Evolutionary conservation across 768 basidiomycete genomes (phyloP).

Genomic region (Cubamyces lactineus): DNA sequence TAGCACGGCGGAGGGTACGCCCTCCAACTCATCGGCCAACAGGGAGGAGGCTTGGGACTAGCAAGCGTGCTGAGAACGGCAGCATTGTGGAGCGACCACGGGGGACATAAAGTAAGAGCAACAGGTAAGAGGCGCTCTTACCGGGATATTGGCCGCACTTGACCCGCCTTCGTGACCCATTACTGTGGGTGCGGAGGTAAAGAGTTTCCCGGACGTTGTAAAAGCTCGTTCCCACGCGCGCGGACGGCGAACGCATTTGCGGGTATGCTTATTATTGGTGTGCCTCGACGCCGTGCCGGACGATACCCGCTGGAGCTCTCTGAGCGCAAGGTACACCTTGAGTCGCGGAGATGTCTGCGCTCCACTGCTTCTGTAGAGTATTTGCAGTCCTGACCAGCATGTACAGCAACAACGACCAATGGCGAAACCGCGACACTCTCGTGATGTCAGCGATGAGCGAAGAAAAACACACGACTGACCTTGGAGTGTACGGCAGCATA

Average conservation of each 20-base stretch:
- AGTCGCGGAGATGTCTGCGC: not conserved
- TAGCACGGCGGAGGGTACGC: too few species aligned
- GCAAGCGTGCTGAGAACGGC: too few species aligned
- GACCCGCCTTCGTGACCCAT: slow-evolving; percentile 3
- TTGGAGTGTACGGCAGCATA: not conserved
- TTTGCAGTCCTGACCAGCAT: not conserved
- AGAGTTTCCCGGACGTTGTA: slow-evolving; percentile 20
- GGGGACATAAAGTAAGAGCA: too few species aligned
- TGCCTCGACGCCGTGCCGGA: slow-evolving; percentile 4
- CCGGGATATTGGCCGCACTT: slow-evolving; percentile 1
- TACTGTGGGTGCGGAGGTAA: slow-evolving; percentile 18
- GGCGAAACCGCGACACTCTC: too few species aligned
- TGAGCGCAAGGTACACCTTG: not conserved
- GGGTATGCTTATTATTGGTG: not conserved
- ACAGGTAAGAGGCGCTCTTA: not conserved
- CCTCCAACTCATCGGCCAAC: too few species aligned
- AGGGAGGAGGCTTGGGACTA: too few species aligned
- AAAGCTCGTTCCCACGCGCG: slow-evolving; percentile 2
- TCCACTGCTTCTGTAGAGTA: not conserved
- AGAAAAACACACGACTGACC: not conserved
- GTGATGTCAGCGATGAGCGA: too few species aligned
- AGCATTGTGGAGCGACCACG: too few species aligned
- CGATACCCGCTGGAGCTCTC: not conserved
- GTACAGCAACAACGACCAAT: too few species aligned
- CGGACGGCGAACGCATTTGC: not conserved